Evolutionary conservation across 164 flowering plant genomes (phyloP), one percentile per base, ranked within the genome.

Genomic region (Vitis riparia): DNA sequence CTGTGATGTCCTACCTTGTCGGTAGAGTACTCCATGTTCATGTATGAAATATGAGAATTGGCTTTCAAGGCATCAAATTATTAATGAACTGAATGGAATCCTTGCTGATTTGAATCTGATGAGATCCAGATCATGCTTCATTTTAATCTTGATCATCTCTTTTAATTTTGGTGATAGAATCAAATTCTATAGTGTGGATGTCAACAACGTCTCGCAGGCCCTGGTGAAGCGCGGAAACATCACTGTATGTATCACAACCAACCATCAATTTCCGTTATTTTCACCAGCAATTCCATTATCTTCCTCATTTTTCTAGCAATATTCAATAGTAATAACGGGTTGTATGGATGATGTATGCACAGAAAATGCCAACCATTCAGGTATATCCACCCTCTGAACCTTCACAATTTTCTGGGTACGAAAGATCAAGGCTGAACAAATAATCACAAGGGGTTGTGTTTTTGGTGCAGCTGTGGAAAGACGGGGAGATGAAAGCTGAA

Each of bases 331-430:
- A 6, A 37, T 37, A 37, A 37, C 44, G 7, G 44, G 27, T 23
- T 37, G 5, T 37, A 37, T 37, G 44, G 44, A 37, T 37, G 44
- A 37, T 37, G 44, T 6, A 37, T 37, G 12, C 37, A 30, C 91
- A 94, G 98, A 94, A 94, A 85, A 94, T 94, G 99, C 97, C 99
- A 27, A 94, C 99, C 17, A 92, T 92, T 78, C 99, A 94, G 91
- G 96, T 91, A 51, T 67, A 73, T 61, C 48, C 5, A 32, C 23
- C 51, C 14, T 55, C 70, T 49, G 5, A 11, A 37, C 44, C 44
- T 37, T 37, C 44, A 37, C 44, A 37, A 37, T 37, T 37, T 37
- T 37, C 5, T 37, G 44, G 7, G 44, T 37, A 3, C 5, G 7
- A 37, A 37, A 5, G 44, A 37, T 37, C 44, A 37, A 37, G 5